Evolutionary conservation across 306 rosid species (phyloP), one percentile per base, ranked within the genome.

Genomic region (Hylodesmum podocarpum): DNA sequence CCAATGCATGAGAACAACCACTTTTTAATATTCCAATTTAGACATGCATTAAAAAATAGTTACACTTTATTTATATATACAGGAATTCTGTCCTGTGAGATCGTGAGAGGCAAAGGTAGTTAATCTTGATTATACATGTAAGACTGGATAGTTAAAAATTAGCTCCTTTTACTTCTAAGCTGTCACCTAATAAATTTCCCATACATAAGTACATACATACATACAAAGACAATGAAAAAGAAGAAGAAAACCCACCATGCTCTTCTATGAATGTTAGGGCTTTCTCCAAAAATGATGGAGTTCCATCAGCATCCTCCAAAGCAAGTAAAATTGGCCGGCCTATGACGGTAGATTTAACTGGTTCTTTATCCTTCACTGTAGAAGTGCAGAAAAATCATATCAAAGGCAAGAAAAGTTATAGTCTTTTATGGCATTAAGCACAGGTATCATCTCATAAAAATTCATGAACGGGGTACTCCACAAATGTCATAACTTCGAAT

Each of bases 241-340:
- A 59, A 11, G 12, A 65, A 37, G 12, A 49, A 58, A 77, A 83
- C 89, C 46, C 78, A 96, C 99, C 99, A 34, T 91, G 85, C 41
- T 82, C 88, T 87, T 96, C 99, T 29, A 96, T 72, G 37, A 90
- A 96, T 61, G 77, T 86, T 29, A 96, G 89, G 66, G 97, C 97
- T 87, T 96, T 96, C 87, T 96, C 99, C 83, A 96, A 82, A 85
- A 96, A 96, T 67, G 98, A 87, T 22, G 99, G 98, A 74, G 93
- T 63, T 82, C 99, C 99, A 82, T 96, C 98, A 59, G 83, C 96
- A 67, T 96, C 99, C 82, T 96, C 99, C 84, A 96, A 68, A 66
- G 98, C 98, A 82, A 93, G 94, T 83, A 96, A 86, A 82, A 96
- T 83, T 46, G 99, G 98, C 57, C 91, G 84, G 68, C 99, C 94